Evolutionary conservation across 2,329 filamentous ascomycete species (phyloP).

Genomic region (Sclerotinia sclerotiorum): DNA sequence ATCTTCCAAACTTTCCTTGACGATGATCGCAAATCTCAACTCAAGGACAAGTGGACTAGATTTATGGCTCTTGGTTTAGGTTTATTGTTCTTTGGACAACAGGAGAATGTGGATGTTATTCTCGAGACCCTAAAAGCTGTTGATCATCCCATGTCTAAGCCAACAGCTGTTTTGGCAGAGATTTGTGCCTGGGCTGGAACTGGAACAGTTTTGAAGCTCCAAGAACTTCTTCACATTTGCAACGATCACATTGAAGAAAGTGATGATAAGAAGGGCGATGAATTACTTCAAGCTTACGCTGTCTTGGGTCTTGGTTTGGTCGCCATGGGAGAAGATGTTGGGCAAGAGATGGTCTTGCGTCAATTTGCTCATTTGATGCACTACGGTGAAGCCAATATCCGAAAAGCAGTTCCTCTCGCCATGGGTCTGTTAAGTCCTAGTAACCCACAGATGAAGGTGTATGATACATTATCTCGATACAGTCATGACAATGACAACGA

Average conservation of each 20-base stretch:
- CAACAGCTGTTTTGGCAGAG: constrained; percentile 90
- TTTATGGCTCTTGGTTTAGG: constrained; percentile 95
- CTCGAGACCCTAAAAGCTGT: constrained; percentile 95
- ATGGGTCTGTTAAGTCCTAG: constrained; percentile 96
- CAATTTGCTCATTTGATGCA: constrained; percentile 99
- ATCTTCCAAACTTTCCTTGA: constrained; percentile 93
- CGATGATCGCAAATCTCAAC: constrained; percentile 82
- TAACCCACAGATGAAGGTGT: constrained; percentile 99
- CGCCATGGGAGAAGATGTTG: constrained; percentile 96
- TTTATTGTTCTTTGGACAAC: constrained; percentile 90
- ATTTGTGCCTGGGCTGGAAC: constrained; percentile 99
- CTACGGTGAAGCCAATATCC: constrained; percentile 96
- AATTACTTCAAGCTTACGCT: constrained; percentile 92
- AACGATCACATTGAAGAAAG: constrained; percentile 96
- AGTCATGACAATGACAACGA: constrained; percentile 98
- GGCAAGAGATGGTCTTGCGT: constrained; percentile 96
- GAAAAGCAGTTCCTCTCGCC: constrained; percentile 90
- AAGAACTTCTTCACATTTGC: constrained; percentile 95
- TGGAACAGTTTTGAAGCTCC: constrained; percentile 93
- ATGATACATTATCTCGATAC: constrained; percentile 96
- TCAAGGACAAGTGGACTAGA: constrained; percentile 97
- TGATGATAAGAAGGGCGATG: constrained; percentile 92
- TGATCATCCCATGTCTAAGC: constrained; percentile 93
- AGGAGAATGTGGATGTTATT: constrained; percentile 98
- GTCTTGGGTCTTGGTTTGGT: constrained; percentile 92